Percentiles rank a stretch among this genome's conserved stretches.
Conservation (phyloP, 2,329 filamentous ascomycete genomes). For the Shiraia sp. region DNA sequence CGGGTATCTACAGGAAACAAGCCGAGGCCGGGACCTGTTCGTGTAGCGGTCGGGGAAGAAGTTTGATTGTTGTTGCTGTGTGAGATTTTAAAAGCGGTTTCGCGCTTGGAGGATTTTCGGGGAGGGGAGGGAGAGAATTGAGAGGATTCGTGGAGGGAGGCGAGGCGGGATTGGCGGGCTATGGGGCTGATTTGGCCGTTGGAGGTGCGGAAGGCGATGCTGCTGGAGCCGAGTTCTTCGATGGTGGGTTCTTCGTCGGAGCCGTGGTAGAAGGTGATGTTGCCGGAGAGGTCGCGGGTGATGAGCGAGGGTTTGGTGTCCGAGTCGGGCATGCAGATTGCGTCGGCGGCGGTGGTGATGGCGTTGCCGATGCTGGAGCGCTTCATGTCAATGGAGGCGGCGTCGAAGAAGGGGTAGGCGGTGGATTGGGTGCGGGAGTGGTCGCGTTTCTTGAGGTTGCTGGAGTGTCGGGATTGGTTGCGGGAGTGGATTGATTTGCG, state of each 20-base stretch:
- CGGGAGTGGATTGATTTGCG: slow-evolving; percentile 27
- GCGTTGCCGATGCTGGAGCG: slow-evolving; percentile 9
- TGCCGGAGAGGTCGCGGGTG: slow-evolving; percentile 23
- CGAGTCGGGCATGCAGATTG: slow-evolving; percentile 1
- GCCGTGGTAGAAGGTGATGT: slow-evolving; percentile 23
- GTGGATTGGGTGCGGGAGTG: slow-evolving; percentile 34
- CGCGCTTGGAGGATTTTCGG: slow-evolving; percentile 4
- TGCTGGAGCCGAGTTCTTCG: slow-evolving; percentile 19
- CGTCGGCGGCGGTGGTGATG: slow-evolving; percentile 4
- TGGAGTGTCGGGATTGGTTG: slow-evolving; percentile 24
- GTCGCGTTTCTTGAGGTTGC: slow-evolving; percentile 9
- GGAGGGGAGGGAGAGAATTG: slow-evolving; percentile 1
- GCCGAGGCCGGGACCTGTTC: too few species aligned
- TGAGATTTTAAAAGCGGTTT: slow-evolving; percentile 4
- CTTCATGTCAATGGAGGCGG: slow-evolving; percentile 9
- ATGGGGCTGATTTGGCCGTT: slow-evolving; percentile 10
- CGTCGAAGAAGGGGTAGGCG: slow-evolving; percentile 33
- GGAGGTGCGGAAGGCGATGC: slow-evolving; percentile 19
- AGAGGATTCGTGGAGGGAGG: slow-evolving; percentile 5
- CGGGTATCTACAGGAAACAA: slow-evolving; percentile 16
- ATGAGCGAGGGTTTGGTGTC: slow-evolving; percentile 8
- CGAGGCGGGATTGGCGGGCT: slow-evolving; percentile 9
- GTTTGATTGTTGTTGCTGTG: too few species aligned
- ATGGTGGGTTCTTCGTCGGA: slow-evolving; percentile 22
- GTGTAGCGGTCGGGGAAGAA: too few species aligned